Evolutionary conservation across 2,329 filamentous ascomycete genomes (phyloP).

Genomic region (Fusarium miscanthi): DNA sequence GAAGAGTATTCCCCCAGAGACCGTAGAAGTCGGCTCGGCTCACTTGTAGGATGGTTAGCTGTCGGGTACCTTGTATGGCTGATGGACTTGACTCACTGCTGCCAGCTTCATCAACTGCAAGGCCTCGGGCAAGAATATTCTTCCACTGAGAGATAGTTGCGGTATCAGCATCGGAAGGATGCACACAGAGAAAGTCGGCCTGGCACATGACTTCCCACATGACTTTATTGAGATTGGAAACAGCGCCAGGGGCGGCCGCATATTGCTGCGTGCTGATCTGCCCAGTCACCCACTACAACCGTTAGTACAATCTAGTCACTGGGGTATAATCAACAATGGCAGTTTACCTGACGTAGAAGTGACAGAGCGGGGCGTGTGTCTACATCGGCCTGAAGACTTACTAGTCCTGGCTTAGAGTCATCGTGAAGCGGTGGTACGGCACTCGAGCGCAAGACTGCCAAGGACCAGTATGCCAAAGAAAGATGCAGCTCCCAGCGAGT

Average conservation of each 20-base stretch:
- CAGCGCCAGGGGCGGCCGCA: too few species aligned
- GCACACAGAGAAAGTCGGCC: conserved; percentile 27
- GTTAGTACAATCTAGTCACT: not conserved
- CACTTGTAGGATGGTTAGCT: not conserved
- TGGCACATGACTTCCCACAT: not conserved
- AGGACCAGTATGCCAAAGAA: conserved; percentile 27
- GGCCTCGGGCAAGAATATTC: not conserved
- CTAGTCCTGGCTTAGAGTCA: too few species aligned
- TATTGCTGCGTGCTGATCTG: not conserved
- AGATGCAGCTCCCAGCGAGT: conserved; percentile 21
- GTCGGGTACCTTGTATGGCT: too few species aligned
- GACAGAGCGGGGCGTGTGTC: too few species aligned
- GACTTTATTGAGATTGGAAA: not conserved
- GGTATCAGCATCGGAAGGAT: not conserved
- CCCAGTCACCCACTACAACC: not conserved
- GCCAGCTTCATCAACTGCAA: conserved; percentile 43
- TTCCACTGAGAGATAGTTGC: not conserved
- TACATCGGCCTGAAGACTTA: too few species aligned
- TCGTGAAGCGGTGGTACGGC: not conserved
- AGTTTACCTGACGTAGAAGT: not conserved
- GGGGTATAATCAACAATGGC: not conserved
- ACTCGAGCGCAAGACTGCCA: conserved; percentile 14
- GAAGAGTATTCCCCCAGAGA: conserved; percentile 39
- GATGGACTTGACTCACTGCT: conserved; percentile 5
- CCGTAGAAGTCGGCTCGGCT: conserved; percentile 35